Percentiles rank a stretch among this genome's conserved stretches.
Conservation (phyloP, 805 yeast species). For the Metschnikowia cubensis region DNA sequence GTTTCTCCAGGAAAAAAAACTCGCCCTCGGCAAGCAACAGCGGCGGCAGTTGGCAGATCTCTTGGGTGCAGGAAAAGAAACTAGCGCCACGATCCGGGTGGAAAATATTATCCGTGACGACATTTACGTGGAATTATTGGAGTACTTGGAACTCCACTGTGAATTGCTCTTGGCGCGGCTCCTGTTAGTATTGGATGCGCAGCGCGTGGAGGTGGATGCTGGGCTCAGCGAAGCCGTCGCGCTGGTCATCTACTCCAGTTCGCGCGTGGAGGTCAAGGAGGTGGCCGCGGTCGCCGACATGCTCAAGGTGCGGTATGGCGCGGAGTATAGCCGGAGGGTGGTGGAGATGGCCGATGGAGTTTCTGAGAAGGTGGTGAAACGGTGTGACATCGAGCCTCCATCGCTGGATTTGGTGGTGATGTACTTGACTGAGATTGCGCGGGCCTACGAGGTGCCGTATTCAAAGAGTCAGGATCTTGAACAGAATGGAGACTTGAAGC, state of each 20-base stretch:
- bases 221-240: conserved; percentile 74
- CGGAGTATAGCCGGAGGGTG: conserved; percentile 58
- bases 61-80: conserved; percentile 65
- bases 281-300: conserved; percentile 57
- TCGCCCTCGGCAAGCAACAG: conserved; percentile 71
- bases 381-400: conserved; percentile 70
- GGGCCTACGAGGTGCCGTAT: conserved; percentile 72
- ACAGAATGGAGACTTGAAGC: conserved; percentile 14
- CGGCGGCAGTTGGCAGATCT: conserved; percentile 69
- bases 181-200: conserved; percentile 48
- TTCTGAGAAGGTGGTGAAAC: conserved; percentile 60
- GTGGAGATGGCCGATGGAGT: conserved; percentile 47
- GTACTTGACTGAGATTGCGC: conserved; percentile 76
- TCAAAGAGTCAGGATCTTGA: conserved; percentile 24
- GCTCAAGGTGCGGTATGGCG: conserved; percentile 59
- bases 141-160: conserved; percentile 75
- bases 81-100: conserved; percentile 77
- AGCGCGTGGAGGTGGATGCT: conserved; percentile 44
- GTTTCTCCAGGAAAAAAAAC: conserved; percentile 68
- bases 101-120: conserved; percentile 84
- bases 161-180: conserved; percentile 76
- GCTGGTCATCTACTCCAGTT: conserved; percentile 63
- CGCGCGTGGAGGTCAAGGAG: conserved; percentile 75
- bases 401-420: conserved; percentile 57
- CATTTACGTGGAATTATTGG: conserved; percentile 71